A percentile compares a stretch with the other conserved stretches of the same genome.
Evolutionary conservation across 2,329 filamentous ascomycete species (phyloP).

Genomic region (Scorias spongiosa): DNA sequence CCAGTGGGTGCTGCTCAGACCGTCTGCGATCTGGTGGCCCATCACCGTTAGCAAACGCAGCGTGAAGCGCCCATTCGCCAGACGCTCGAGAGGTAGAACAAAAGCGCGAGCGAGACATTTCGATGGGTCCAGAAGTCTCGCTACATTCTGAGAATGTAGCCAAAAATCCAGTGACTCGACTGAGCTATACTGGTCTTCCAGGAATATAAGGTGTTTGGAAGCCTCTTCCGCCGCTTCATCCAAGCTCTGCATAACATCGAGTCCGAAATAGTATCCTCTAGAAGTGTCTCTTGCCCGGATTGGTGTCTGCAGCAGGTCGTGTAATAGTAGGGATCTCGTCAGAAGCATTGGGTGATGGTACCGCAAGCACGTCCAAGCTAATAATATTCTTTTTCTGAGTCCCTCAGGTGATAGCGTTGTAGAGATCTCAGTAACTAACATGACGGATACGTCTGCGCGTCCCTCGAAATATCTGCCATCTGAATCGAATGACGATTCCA

Average conservation of each 20-base stretch:
- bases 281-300: slow-evolving; percentile 3
- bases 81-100: slow-evolving; percentile 20
- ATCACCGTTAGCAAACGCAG: slow-evolving; percentile 25
- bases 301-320: background rate
- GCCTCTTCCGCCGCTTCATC: slow-evolving; percentile 20
- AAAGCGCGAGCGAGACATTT: slow-evolving; percentile 24
- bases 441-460: slow-evolving; percentile 28
- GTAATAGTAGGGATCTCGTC: slow-evolving; percentile 12
- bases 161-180: slow-evolving; percentile 25
- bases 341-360: slow-evolving; percentile 25
- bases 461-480: slow-evolving; percentile 31
- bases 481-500: slow-evolving; percentile 29
- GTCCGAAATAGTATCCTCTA: slow-evolving; percentile 1
- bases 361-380: slow-evolving; percentile 26
- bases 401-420: slow-evolving; percentile 17
- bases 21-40: slow-evolving; percentile 33
- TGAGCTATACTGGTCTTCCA: slow-evolving; percentile 22
- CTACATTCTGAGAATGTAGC: slow-evolving; percentile 27
- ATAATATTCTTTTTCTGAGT: slow-evolving; percentile 20
- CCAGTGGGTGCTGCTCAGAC: slow-evolving; percentile 27
- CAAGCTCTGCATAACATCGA: background rate
- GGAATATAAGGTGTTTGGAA: slow-evolving; percentile 20
- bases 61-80: slow-evolving; percentile 13
- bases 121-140: slow-evolving; percentile 23
- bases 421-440: slow-evolving; percentile 23